These are phyloP conservation scores for Turritis glabra DNA, from an alignment of 345 rosid species.

Conservation along the genomic window DNA sequence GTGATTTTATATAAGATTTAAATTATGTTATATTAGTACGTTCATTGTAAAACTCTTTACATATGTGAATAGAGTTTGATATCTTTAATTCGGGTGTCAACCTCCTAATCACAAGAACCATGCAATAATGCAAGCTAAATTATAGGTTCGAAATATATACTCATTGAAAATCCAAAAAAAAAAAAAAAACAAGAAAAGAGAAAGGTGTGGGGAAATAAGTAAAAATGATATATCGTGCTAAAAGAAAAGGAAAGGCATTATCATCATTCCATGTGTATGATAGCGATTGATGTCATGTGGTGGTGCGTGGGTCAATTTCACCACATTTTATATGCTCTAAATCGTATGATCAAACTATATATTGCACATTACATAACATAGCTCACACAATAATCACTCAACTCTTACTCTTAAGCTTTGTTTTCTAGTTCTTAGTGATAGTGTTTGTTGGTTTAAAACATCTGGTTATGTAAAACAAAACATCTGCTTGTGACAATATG, in stretches of 20 bases:
- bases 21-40: background rate
- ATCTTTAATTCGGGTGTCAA: background rate
- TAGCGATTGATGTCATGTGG: constrained; percentile 35
- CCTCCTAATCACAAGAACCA: background rate
- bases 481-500: too few relatives aligned
- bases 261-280: constrained; percentile 34
- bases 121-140: background rate
- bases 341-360: constrained; percentile 2
- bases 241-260: constrained; percentile 29
- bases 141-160: background rate
- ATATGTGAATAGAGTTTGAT: background rate
- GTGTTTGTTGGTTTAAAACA: background rate
- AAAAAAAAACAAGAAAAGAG: background rate
- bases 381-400: background rate
- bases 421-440: background rate
- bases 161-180: background rate
- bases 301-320: constrained; percentile 35
- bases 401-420: background rate
- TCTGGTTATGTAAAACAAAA: background rate
- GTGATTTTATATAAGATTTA: background rate
- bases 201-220: constrained; percentile 11
- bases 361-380: background rate
- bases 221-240: constrained; percentile 28
- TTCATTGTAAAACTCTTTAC: background rate
- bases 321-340: background rate